Percentiles rank a stretch among this genome's conserved stretches.
Evolutionary conservation across 306 rosid species (phyloP).

Genomic region (Geum urbanum): DNA sequence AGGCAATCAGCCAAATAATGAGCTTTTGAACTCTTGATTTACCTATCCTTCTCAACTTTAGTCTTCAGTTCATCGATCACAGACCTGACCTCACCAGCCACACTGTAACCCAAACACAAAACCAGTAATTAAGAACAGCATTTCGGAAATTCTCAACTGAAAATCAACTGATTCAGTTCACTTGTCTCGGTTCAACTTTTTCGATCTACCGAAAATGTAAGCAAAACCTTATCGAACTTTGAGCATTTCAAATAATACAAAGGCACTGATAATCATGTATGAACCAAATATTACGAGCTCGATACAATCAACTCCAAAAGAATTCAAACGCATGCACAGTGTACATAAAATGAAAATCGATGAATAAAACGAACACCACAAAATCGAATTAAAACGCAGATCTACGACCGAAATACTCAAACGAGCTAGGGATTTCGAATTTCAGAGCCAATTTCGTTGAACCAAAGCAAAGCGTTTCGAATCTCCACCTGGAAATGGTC

Average conservation of each 20-base stretch:
- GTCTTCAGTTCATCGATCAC: conserved; percentile 62
- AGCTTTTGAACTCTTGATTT: conserved; percentile 8
- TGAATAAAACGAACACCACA: background rate
- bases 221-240: background rate
- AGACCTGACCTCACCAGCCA: conserved; percentile 69
- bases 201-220: background rate
- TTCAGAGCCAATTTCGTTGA: background rate
- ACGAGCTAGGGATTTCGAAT: background rate
- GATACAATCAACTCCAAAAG: background rate
- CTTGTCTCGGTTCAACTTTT: background rate
- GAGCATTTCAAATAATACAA: background rate
- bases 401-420: background rate
- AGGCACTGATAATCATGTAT: background rate
- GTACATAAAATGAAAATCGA: background rate
- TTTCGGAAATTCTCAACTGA: background rate
- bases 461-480: conserved; percentile 2
- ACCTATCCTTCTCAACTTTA: conserved; percentile 94
- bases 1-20: background rate
- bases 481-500: conserved; percentile 70
- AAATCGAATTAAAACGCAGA: background rate
- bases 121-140: conserved; percentile 9
- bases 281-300: background rate
- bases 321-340: background rate
- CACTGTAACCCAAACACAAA: conserved; percentile 49
- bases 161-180: background rate